These are phyloP conservation scores for Thalassiosira sp. DNA, from an alignment of 352 stramenopile species.

Conservation along the genomic window DNA sequence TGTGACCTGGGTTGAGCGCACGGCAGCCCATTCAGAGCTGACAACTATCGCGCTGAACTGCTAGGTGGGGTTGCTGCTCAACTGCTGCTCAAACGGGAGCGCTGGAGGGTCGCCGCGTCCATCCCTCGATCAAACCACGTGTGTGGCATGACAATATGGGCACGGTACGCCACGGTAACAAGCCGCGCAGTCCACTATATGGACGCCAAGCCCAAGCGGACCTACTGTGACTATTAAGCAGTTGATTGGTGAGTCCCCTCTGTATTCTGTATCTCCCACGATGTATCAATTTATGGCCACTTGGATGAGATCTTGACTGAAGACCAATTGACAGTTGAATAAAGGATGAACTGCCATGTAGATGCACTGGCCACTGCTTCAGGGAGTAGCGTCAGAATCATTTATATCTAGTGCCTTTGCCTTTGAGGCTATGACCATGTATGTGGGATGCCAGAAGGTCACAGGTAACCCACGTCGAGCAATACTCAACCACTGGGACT, in stretches of 20 bases:
- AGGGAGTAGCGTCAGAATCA: neutral
- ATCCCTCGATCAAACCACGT: neutral
- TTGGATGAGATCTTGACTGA: neutral
- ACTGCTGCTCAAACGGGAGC: neutral
- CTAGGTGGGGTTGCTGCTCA: neutral
- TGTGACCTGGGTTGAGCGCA: neutral
- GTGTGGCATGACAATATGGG: conserved; percentile 15
- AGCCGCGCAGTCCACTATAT: neutral
- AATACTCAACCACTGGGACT: neutral
- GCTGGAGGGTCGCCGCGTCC: neutral
- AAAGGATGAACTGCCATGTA: neutral
- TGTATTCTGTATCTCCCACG: neutral
- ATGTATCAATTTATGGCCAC: conserved; percentile 2
- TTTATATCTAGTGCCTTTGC: neutral
- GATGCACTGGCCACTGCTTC: neutral
- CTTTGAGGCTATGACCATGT: neutral
- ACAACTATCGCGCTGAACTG: conserved; percentile 14
- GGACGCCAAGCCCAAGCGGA: conserved; percentile 13
- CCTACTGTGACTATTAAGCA: neutral
- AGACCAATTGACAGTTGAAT: neutral
- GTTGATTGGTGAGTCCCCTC: neutral
- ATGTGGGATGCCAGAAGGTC: neutral
- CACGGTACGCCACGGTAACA: neutral
- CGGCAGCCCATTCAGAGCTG: neutral
- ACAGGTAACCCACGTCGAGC: neutral